Conservation (phyloP, 2,329 filamentous ascomycete species). For the Neoscytalidium dimidiatum region DNA sequence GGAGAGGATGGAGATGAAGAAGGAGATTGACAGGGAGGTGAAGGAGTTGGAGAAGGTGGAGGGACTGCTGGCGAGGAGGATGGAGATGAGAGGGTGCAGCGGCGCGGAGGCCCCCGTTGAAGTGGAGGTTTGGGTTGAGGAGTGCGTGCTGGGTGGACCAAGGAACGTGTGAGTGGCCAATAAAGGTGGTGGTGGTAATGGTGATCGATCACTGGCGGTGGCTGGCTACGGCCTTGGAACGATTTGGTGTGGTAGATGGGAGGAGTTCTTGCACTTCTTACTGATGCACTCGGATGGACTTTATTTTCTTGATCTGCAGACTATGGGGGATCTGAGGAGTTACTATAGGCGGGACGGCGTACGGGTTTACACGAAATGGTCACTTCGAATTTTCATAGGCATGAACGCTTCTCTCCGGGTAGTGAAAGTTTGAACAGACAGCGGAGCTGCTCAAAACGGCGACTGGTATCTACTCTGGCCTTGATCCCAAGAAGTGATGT, state of each 20-base stretch:
- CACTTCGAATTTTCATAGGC: not conserved
- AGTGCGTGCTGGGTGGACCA: not conserved
- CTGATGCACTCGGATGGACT: too few relatives aligned
- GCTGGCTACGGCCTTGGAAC: too few relatives aligned
- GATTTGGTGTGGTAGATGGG: too few relatives aligned
- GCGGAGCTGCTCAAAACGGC: not conserved
- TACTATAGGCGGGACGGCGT: too few relatives aligned
- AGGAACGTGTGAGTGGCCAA: not conserved
- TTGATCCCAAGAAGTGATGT: not conserved
- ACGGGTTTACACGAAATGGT: not conserved
- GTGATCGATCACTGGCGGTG: too few relatives aligned
- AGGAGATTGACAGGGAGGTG: not conserved
- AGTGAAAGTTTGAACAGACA: not conserved
- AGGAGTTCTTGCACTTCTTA: too few relatives aligned
- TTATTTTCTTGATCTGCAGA: too few relatives aligned
- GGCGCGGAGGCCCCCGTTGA: not conserved
- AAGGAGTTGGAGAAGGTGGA: not conserved
- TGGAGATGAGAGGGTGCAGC: not conserved
- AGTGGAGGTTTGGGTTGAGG: slow-evolving; percentile 10
- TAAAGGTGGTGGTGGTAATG: too few relatives aligned
- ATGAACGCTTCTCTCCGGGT: not conserved
- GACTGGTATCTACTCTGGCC: not conserved
- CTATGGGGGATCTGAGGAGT: too few relatives aligned
- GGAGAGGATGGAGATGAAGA: not conserved
- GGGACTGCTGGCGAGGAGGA: not conserved